Evolutionary conservation across 441 rosid genomes (phyloP), one percentile per base, ranked within the genome.

Genomic region (Mallotus repandus): DNA sequence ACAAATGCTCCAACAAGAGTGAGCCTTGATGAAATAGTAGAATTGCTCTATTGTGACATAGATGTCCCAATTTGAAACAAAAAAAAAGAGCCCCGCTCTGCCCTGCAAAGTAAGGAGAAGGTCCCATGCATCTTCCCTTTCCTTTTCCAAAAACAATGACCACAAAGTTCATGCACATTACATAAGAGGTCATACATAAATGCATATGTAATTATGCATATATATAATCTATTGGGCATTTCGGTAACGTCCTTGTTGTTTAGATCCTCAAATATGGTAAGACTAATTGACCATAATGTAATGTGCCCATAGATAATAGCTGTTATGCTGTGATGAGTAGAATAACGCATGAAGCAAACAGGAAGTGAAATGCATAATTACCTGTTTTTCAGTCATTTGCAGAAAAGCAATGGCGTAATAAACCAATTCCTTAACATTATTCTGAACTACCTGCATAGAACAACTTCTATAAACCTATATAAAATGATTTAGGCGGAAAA

Each of bases 351-450:
- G 22, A 61, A 54, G 56, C 25, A 67, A 50, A 48, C 43, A 41
- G 25, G 35, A 59, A 16, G 25, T 48, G 12, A 58, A 64, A 60
- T 21, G 46, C 48, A 67, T 62, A 77, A 70, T 67, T 80, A 93
- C 99, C 92, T 95, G 98, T 68, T 90, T 91, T 76, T 86, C 95
- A 25, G 99, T 95, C 80, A 93, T 87, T 86, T 95, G 99, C 81
- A 95, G 87, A 85, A 93, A 93, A 81, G 88, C 88, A 60, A 93
- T 75, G 35, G 93, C 89, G 80, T 91, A 80, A 83, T 91, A 95
- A 58, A 84, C 99, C 87, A 95, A 82, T 76, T 95, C 95, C 78
- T 83, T 85, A 64, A 90, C 71, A 78, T 91, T 88, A 80, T 78
- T 81, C 72, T 67, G 72, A 57, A 87, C 74, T 73, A 86, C 89